These are phyloP conservation scores for Talinum fruticosum DNA, from an alignment of 148 eudicot genomes.

Conservation along the genomic window DNA sequence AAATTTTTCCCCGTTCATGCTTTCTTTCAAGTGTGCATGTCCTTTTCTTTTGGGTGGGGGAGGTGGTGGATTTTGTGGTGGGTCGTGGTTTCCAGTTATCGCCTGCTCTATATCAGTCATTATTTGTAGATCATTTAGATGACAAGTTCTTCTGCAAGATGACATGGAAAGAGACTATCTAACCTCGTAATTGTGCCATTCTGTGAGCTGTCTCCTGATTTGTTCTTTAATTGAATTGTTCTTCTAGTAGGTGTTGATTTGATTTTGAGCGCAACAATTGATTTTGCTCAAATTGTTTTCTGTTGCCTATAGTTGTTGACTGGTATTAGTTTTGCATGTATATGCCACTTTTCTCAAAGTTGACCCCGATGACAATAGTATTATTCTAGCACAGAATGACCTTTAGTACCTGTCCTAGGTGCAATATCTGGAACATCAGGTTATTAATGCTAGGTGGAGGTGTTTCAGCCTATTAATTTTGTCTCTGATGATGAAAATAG, in stretches of 20 bases:
- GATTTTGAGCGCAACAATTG: background rate
- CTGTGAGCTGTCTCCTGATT: background rate
- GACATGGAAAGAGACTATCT: too few relatives aligned
- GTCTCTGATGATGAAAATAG: background rate
- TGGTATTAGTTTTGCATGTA: background rate
- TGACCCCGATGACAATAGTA: background rate
- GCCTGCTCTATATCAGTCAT: background rate
- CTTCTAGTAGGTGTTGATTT: background rate
- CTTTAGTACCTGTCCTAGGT: background rate
- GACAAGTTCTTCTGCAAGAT: background rate
- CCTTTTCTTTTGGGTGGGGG: background rate
- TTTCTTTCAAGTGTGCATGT: too few relatives aligned
- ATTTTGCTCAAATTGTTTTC: background rate
- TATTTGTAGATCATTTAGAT: conserved; percentile 9
- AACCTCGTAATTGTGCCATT: background rate
- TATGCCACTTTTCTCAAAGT: background rate
- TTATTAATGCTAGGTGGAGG: background rate
- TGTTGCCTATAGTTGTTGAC: background rate
- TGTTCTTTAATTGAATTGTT: background rate
- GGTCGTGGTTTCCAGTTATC: background rate
- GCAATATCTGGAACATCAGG: background rate
- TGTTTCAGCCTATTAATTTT: background rate
- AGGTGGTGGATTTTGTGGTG: background rate
- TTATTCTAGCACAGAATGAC: background rate
- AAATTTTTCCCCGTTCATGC: too few relatives aligned